Evolutionary conservation across 371 early-diverging fungal species (phyloP), one percentile per base, ranked within the genome.

Genomic region (Saksenaea oblongispora): DNA sequence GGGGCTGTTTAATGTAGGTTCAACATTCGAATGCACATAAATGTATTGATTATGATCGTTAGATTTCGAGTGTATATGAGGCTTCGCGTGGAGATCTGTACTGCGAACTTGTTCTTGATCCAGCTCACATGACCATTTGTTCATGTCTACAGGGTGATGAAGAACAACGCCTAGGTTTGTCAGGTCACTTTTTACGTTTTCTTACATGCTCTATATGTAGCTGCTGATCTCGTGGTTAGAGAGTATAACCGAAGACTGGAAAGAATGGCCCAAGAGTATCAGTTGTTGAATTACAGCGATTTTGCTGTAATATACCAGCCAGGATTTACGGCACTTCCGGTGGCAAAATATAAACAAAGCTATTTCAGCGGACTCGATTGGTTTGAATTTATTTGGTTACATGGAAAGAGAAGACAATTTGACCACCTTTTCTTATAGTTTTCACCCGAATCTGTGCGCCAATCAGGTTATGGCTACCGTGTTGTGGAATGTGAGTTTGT

Each of bases 251-350:
- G 27, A 13, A 69, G 87, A n/a, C 73, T 90, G 53, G 56, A 76
- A 31, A 71, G 69, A 54, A 56, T 90, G 26, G 83, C 81, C 13
- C 36, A 65, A 17, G 85, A 87, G 42, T 83, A 80, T 62, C 72
- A 79, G 27, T 65, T 65, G 2, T 62, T 71, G 22, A 63, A 78
- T 37, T 63, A 67, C 5, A 64, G 70, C 35, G 58, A 74, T 3
- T 90, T 88, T 66, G 80, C 83, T n/a, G 75, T 90, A 1, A 73
- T 74, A 3, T 83, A 82, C 34, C 88, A 90, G 57, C 90, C 90
- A 22, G 80, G 82, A 2, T 75, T 90, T 59, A 76, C 78, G 5
- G 64, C 72, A n/a, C 85, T 87, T 61, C 79, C 79, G 37, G 73
- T 85, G 3, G 75, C 78, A 18, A 72, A 80, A 13, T 86, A 76